Base-by-base conservation (phyloP, 805 yeast species). In the Wickerhamiella hasegawae region DNA sequence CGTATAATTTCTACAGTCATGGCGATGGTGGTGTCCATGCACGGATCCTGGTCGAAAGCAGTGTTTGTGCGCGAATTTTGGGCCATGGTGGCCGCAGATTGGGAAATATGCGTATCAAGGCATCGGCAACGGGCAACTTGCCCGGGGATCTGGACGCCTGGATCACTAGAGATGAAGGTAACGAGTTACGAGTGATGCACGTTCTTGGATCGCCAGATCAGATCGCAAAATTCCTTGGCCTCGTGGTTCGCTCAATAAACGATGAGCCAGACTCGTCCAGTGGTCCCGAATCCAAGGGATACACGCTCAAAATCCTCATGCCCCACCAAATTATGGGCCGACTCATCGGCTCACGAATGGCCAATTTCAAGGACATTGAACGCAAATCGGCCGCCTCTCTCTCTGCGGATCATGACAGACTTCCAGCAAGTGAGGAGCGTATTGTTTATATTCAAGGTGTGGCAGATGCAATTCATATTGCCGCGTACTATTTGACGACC, bases 381-480 rank as follows among this genome's bases (percentile, higher is more conserved):
- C 84, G 76, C 37, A 66, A 68, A 41, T 78, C 90, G 12, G 84
- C 87, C 3, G 85, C 93, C 2, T 65, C 69, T 38, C 62, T 83
- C 37, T 69, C 66, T 44, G 90, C 92, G 2, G 79, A 76, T 18
- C 82, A 76, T 28, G 69, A 71, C 31, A 69, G 75, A 12, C 58
- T 83, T 44, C 80, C 90, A 1, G 69, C 68, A 40, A 76, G 87
- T 1, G 80, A 84, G 12, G 94, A 83, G 52, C 65, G 93, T 39
- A 62, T 78, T 16, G 59, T 83, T 32, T 64, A 73, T 18, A 67
- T 82, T 5, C 61, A 67, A 4, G 94, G 94, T 5, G 87, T 79
- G 11, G 83, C 84, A 1, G 93, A 82, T 57, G 84, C 94, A 2
- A 69, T 83, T 28, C 92, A 80, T 50, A 79, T 81, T 45, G 94